phyloP scores from a whole-genome alignment of 2,329 filamentous ascomycete genomes.

The Fusarium falciforme region DNA sequence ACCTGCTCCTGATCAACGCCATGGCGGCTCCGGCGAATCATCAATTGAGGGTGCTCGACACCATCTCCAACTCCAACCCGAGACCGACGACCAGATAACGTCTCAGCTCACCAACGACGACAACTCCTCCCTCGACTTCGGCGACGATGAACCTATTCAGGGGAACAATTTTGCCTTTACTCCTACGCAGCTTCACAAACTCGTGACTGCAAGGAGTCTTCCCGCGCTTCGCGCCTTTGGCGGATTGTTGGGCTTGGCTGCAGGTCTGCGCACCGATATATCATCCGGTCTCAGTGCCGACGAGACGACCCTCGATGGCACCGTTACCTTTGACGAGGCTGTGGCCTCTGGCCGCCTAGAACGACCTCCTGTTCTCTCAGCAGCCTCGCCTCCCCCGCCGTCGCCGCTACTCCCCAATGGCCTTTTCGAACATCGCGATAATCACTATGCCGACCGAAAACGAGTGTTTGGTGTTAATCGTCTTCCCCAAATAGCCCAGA shows the following conservation, averaged over 20 bases:
- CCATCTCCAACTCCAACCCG: conserved; percentile 12
- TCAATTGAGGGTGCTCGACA: conserved; percentile 18
- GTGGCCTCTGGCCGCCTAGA: conserved; percentile 50
- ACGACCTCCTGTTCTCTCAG: conserved; percentile 43
- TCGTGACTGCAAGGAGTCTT: conserved; percentile 62
- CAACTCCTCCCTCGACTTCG: conserved; percentile 40
- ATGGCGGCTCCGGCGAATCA: conserved; percentile 33
- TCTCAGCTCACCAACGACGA: conserved; percentile 6
- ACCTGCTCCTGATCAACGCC: conserved; percentile 32
- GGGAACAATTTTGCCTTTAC: conserved; percentile 65
- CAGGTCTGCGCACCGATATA: conserved; percentile 61
- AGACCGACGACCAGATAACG: conserved; percentile 16
- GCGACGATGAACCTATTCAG: conserved; percentile 41
- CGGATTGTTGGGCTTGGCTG: conserved; percentile 63
- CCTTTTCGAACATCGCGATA: conserved; percentile 44
- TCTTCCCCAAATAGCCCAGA: conserved; percentile 69
- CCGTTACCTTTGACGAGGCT: conserved; percentile 63
- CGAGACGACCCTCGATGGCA: conserved; percentile 58
- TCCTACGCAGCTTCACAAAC: conserved; percentile 64
- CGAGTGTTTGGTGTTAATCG: conserved; percentile 76
- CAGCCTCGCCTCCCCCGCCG: conserved; percentile 33
- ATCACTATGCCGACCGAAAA: conserved; percentile 66
- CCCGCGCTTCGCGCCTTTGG: conserved; percentile 63
- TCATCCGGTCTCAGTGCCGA: conserved; percentile 62
- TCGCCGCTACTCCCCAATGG: conserved; percentile 41